These are phyloP conservation scores for Dactylorhiza incarnata DNA, from an alignment of 106 monocot genomes.

Conservation along the genomic window DNA sequence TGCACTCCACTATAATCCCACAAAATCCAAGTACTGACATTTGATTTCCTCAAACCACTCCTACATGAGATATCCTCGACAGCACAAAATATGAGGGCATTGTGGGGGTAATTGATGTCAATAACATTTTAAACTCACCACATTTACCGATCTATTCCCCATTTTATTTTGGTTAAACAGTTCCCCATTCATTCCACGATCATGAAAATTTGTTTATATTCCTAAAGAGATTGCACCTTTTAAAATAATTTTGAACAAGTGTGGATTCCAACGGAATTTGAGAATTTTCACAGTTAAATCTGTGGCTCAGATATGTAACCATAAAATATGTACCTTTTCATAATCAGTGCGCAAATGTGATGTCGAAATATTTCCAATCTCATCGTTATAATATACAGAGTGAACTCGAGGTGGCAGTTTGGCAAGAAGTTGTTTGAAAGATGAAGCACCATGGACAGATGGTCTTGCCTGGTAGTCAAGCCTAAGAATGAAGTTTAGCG, in stretches of 20 bases:
- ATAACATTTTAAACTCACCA: not conserved
- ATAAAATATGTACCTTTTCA: conserved; percentile 42
- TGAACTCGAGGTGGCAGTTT: conserved; percentile 68
- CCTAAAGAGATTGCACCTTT: not conserved
- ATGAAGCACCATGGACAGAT: conserved; percentile 46
- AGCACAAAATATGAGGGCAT: not conserved
- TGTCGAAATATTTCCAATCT: conserved; percentile 79
- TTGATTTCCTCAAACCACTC: not conserved
- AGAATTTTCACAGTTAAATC: not conserved
- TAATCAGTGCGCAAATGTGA: conserved; percentile 57
- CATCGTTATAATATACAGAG: conserved; percentile 82
- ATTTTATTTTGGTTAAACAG: not conserved
- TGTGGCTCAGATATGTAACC: not conserved
- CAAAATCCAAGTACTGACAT: not conserved
- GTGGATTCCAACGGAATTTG: not conserved
- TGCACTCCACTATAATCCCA: not conserved
- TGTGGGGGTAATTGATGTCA: not conserved
- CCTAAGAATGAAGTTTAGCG: conserved; percentile 28
- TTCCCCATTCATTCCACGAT: no score
- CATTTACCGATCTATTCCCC: not conserved
- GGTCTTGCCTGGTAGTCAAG: conserved; percentile 81
- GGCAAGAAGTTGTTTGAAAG: conserved; percentile 74
- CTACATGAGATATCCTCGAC: not conserved
- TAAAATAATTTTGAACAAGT: not conserved
- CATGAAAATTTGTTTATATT: not conserved